A percentile compares a stretch with the other conserved stretches of the same genome.
Evolutionary conservation across 192 early-diverging fungal species (phyloP).

Genomic region (Backusella luteola): DNA sequence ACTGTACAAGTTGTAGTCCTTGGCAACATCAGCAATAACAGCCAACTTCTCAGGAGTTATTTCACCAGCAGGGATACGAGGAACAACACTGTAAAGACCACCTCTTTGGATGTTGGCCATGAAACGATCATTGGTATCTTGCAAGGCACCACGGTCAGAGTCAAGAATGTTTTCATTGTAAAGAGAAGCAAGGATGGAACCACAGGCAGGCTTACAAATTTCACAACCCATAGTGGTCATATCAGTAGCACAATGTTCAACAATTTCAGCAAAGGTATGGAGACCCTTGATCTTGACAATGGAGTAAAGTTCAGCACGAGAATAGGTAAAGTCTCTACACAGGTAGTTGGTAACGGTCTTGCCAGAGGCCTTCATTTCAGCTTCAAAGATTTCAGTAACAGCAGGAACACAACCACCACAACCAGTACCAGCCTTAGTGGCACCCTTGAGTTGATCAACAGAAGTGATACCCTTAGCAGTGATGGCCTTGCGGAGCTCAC

Average conservation of each 20-base stretch:
- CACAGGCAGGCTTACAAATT: conserved; percentile 63
- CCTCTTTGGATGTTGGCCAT: conserved; percentile 71
- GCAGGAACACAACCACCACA: conserved; percentile 57
- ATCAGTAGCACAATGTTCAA: conserved; percentile 43
- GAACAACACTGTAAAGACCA: conserved; percentile 64
- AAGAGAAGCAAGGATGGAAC: conserved; percentile 60
- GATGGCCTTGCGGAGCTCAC: conserved; percentile 51
- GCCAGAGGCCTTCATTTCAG: conserved; percentile 58
- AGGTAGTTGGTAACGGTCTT: conserved; percentile 50
- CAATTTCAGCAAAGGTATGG: conserved; percentile 51
- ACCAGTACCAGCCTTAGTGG: conserved; percentile 43
- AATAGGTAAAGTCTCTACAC: conserved; percentile 62
- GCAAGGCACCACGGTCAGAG: conserved; percentile 38
- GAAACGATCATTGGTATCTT: conserved; percentile 71
- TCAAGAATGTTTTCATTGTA: conserved; percentile 68
- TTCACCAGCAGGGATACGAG: conserved; percentile 64
- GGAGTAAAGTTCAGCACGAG: conserved; percentile 58
- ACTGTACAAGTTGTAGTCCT: conserved; percentile 60
- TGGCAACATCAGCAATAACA: conserved; percentile 59
- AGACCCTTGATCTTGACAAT: conserved; percentile 58
- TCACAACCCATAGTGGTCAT: conserved; percentile 48
- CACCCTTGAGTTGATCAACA: conserved; percentile 19
- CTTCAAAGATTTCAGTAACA: conserved; percentile 57
- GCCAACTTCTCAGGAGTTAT: conserved; percentile 66
- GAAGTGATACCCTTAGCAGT: conserved; percentile 33